Evolutionary conservation across 805 yeast species (phyloP).

Genomic region (Lachancea nothofagi): DNA sequence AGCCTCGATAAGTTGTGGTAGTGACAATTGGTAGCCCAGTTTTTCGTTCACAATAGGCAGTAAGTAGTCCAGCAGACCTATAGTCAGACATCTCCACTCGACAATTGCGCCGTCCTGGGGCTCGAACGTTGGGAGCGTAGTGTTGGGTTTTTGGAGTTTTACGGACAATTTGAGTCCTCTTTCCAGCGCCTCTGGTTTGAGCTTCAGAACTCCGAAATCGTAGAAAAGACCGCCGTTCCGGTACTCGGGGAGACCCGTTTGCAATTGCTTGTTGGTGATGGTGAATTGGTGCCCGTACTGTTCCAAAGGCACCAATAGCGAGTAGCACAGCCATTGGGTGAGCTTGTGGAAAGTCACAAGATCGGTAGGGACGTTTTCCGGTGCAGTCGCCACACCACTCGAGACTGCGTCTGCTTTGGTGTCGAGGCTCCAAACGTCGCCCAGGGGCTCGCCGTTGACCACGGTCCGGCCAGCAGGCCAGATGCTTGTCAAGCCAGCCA

Average conservation of each 20-base stretch:
- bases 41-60: conserved; percentile 47
- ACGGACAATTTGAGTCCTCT: conserved; percentile 37
- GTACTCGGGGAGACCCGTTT: conserved; percentile 57
- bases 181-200: conserved; percentile 39
- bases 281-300: conserved; percentile 39
- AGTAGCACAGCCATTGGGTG: conserved; percentile 64
- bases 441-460: conserved; percentile 47
- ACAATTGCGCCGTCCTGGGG: conserved; percentile 58
- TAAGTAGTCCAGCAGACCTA: conserved; percentile 49
- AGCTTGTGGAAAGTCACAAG: conserved; percentile 61
- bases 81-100: conserved; percentile 62
- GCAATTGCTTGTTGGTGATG: conserved; percentile 36
- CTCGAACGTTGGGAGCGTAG: conserved; percentile 42
- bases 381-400: conserved; percentile 27
- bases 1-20: conserved; percentile 62
- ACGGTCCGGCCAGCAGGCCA: conserved; percentile 59
- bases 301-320: conserved; percentile 48
- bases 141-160: conserved; percentile 21
- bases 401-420: conserved; percentile 27
- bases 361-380: conserved; percentile 30
- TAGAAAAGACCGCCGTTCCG: conserved; percentile 61
- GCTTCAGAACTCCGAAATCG: conserved; percentile 46
- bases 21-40: conserved; percentile 36
- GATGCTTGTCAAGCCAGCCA: conserved; percentile 50
- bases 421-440: conserved; percentile 56